phyloP scores from a whole-genome alignment of 108 stramenopile species.

The Bacterosira constricta region DNA sequence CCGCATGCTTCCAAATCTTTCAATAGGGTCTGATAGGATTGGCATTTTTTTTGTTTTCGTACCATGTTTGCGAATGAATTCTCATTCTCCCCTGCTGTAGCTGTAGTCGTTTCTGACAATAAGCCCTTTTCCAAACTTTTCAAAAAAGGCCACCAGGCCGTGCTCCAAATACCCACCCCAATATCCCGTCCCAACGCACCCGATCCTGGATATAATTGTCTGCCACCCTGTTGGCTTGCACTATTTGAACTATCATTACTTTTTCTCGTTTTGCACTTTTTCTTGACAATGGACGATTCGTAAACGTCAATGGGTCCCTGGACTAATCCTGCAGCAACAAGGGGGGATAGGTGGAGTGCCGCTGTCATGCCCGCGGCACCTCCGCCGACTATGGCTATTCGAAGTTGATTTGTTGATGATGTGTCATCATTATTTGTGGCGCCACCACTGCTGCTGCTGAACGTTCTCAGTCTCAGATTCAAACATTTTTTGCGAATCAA shows the following conservation, averaged over 20 bases:
- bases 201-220: constrained; percentile 40
- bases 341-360: constrained; percentile 81
- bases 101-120: neutral
- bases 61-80: neutral
- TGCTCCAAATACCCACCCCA: constrained; percentile 88
- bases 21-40: constrained; percentile 59
- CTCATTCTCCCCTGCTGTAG: neutral
- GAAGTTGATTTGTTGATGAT: constrained; percentile 47
- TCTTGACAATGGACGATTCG: constrained; percentile 45
- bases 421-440: neutral
- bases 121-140: constrained; percentile 29
- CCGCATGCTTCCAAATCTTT: constrained; percentile 52
- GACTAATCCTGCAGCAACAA: constrained; percentile 66
- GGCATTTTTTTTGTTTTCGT: constrained; percentile 26
- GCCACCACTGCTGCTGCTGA: neutral
- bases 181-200: constrained; percentile 60
- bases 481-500: no score
- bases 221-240: constrained; percentile 6
- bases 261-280: no score
- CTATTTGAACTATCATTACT: neutral
- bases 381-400: constrained; percentile 83
- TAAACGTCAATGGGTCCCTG: constrained; percentile 80
- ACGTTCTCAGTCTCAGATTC: neutral
- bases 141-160: constrained; percentile 72
- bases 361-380: constrained; percentile 78